Evolutionary conservation across 257 asterid species (phyloP), one percentile per base, ranked within the genome.

Genomic region (Agastache rugosa): DNA sequence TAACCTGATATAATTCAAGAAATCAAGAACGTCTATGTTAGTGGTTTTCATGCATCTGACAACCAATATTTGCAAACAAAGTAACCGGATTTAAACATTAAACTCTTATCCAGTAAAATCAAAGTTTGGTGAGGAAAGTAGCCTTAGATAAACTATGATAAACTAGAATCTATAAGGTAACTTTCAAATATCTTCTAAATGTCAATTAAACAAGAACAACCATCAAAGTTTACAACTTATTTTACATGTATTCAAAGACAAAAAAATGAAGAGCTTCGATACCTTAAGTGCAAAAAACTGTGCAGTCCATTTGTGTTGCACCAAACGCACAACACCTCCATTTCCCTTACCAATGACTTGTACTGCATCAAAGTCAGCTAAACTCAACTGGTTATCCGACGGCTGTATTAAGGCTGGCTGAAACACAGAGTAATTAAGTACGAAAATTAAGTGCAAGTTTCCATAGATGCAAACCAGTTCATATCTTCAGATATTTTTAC

Each of bases 211-310:
- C 35, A 53, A 11, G 53, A 22, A 41, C 34, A 41, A 22, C 17
- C 60, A 39, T 31, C 51, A 65, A 63, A 72, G 35, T 48, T 17
- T 14, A 68, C 23, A 66, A 16, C 63, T 53, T 39, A 25, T 25
- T 22, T 41, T 27, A 59, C 44, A 60, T 41, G 56, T 31, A 55
- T 53, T 0, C 20, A 12, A 50, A 31, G 35, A 58, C 59, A 58
- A 56, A 25, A 41, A 23, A 23, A 5, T n/a, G 22, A 60, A 67
- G 60, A 54, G 10, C 16, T 8, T 11, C 55, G 50, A 67, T 84
- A 94, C 98, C 98, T 94, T 94, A 41, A 94, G 88, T 55, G 97
- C 98, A n/a, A 94, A 94, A 82, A 91, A 91, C 70, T 94, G 98
- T 0, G 83, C 93, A 0, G 98, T 92, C 97, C 97, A 91, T 81